Conservation (phyloP, 257 asterid species). For the Coffea eugenioides region DNA sequence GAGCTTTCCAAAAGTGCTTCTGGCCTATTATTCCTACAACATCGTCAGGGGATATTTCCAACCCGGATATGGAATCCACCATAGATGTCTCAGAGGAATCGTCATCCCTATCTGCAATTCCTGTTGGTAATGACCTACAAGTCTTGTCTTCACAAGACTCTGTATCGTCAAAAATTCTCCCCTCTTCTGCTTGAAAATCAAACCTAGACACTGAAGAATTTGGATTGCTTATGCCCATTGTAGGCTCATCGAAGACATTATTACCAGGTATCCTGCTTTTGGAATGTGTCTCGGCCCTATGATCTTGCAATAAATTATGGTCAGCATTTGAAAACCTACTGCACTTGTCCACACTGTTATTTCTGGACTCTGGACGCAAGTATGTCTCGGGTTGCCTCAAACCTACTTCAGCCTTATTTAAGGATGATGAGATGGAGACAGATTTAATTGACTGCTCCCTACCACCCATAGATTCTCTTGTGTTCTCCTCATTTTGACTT, state of each 20-base stretch:
- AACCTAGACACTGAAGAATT: conserved; percentile 27
- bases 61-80: conserved; percentile 57
- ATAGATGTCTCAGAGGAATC: conserved; percentile 63
- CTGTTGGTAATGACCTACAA: conserved; percentile 31
- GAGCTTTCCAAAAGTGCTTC: conserved; percentile 89
- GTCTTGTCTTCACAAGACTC: conserved; percentile 42
- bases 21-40: conserved; percentile 72
- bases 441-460: conserved; percentile 20
- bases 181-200: conserved; percentile 30
- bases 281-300: conserved; percentile 25
- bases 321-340: conserved; percentile 27
- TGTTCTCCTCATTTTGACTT: conserved; percentile 26
- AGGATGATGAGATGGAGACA: conserved; percentile 30
- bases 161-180: conserved; percentile 31
- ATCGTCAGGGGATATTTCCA: conserved; percentile 74
- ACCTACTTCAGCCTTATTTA: conserved; percentile 24
- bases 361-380: conserved; percentile 26
- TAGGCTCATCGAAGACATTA: conserved; percentile 20
- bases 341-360: conserved; percentile 21
- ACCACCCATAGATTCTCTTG: conserved; percentile 27
- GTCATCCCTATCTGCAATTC: conserved; percentile 48
- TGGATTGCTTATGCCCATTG: conserved; percentile 22
- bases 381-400: conserved; percentile 26
- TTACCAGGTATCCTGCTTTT: conserved; percentile 17
- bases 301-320: conserved; percentile 24